Evolutionary conservation across 768 basidiomycete species (phyloP).

Genomic region (Panaeolus papilionaceus): DNA sequence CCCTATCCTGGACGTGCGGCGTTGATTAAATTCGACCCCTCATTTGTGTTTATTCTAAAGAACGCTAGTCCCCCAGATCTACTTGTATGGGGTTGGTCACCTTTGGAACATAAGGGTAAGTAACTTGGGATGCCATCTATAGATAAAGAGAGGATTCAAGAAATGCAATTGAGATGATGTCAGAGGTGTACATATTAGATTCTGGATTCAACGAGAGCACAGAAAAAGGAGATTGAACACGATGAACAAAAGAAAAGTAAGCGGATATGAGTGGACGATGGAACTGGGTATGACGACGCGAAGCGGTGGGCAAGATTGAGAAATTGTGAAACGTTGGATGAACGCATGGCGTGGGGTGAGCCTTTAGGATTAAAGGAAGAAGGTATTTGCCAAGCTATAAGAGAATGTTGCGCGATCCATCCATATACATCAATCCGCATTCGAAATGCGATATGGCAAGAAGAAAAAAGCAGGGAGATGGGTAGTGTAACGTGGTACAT

Average conservation of each 20-base stretch:
- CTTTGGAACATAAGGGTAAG: too few species aligned
- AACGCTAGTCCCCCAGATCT: too few species aligned
- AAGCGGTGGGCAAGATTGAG: too few species aligned
- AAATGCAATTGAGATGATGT: not conserved
- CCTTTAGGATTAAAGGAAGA: not conserved
- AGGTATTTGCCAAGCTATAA: not conserved
- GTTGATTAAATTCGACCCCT: too few species aligned
- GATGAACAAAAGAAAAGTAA: not conserved
- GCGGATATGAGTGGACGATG: not conserved
- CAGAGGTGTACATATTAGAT: conserved; percentile 8
- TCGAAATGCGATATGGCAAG: not conserved
- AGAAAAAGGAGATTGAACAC: not conserved
- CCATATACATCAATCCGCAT: not conserved
- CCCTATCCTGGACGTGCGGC: too few species aligned
- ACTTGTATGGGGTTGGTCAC: too few species aligned
- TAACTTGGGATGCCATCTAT: too few species aligned
- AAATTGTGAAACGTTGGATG: too few species aligned
- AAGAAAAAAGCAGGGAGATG: not conserved
- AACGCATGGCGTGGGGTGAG: too few species aligned
- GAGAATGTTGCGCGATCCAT: not conserved
- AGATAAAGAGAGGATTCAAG: not conserved
- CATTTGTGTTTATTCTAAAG: too few species aligned
- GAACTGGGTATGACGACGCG: too few species aligned
- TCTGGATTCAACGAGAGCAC: not conserved
- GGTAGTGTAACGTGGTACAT: not conserved